phyloP scores from a whole-genome alignment of 2,329 filamentous ascomycete genomes.

The Ilyonectria sp. region DNA sequence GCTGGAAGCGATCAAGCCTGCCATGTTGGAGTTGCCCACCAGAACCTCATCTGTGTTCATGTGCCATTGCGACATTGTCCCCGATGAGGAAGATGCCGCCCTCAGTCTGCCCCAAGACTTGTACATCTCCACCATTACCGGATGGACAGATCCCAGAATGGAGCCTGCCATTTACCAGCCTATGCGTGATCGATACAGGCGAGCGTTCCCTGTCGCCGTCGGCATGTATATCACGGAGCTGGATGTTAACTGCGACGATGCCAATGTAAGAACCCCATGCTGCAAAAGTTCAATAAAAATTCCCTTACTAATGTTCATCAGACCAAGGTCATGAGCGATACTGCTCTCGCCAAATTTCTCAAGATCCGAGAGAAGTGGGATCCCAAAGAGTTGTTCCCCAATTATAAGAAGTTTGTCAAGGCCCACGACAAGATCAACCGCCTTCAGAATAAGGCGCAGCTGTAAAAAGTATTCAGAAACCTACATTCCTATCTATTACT shows the following conservation, averaged over 20 bases:
- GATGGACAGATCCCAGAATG: slow-evolving; percentile 29
- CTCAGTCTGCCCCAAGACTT: slow-evolving; percentile 26
- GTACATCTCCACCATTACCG: slow-evolving; percentile 29
- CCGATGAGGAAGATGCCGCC: slow-evolving; percentile 24
- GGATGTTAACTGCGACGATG: slow-evolving; percentile 20
- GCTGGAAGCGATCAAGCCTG: slow-evolving; percentile 24
- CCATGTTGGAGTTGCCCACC: slow-evolving; percentile 23
- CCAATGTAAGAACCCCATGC: slow-evolving; percentile 4
- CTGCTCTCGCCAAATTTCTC: slow-evolving; percentile 29
- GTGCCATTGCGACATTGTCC: slow-evolving; percentile 25
- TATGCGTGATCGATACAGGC: slow-evolving; percentile 26
- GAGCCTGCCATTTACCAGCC: slow-evolving; percentile 26
- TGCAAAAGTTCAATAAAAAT: background rate
- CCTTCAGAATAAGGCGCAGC: slow-evolving; percentile 20
- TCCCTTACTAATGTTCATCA: background rate
- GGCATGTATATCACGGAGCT: slow-evolving; percentile 28
- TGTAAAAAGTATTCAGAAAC: background rate
- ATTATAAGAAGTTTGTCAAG: slow-evolving; percentile 31
- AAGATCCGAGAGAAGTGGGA: slow-evolving; percentile 34
- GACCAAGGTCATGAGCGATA: slow-evolving; percentile 27
- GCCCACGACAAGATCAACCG: slow-evolving; percentile 28
- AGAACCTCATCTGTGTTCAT: slow-evolving; percentile 27
- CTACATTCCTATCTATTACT: too few species aligned
- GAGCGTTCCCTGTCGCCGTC: slow-evolving; percentile 24
- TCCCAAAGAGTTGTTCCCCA: slow-evolving; percentile 32